A percentile compares a stretch with the other conserved stretches of the same genome.
phyloP scores from a whole-genome alignment of 192 early-diverging fungal genomes.

The Phycomyces blakesleeanus region DNA sequence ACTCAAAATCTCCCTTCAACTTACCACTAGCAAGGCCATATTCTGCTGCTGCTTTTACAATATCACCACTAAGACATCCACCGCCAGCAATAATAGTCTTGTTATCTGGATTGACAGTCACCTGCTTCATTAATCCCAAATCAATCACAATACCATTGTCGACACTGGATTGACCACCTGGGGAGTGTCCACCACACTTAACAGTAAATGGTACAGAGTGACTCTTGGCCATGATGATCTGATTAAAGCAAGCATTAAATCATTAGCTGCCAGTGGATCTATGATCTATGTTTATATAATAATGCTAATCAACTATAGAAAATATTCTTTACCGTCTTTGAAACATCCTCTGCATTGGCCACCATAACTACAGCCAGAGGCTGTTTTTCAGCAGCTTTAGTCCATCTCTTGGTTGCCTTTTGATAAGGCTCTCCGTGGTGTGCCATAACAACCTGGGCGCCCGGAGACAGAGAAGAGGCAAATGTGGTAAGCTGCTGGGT shows the following conservation, averaged over 20 bases:
- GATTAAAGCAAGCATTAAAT: not conserved
- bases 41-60: constrained; percentile 25
- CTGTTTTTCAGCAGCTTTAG: constrained; percentile 14
- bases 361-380: constrained; percentile 19
- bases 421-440: constrained; percentile 7
- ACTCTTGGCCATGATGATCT: constrained; percentile 23
- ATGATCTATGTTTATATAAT: not conserved
- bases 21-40: constrained; percentile 31
- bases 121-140: constrained; percentile 15
- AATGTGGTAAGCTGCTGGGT: constrained; percentile 16
- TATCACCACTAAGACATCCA: constrained; percentile 41
- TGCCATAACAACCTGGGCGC: constrained; percentile 14
- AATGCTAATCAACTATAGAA: no score
- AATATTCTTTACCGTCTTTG: constrained; percentile 30
- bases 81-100: constrained; percentile 35
- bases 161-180: constrained; percentile 22
- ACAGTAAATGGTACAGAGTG: constrained; percentile 24
- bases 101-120: constrained; percentile 25
- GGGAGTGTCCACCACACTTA: constrained; percentile 33
- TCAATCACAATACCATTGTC: constrained; percentile 30
- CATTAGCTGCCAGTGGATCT: not conserved
- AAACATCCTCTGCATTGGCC: constrained; percentile 19
- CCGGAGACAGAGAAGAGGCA: constrained; percentile 1
- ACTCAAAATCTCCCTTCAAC: no score
- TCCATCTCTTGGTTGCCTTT: constrained; percentile 18